Base-by-base conservation (phyloP, 345 rosid species). In the Gossypium thurberi region DNA sequence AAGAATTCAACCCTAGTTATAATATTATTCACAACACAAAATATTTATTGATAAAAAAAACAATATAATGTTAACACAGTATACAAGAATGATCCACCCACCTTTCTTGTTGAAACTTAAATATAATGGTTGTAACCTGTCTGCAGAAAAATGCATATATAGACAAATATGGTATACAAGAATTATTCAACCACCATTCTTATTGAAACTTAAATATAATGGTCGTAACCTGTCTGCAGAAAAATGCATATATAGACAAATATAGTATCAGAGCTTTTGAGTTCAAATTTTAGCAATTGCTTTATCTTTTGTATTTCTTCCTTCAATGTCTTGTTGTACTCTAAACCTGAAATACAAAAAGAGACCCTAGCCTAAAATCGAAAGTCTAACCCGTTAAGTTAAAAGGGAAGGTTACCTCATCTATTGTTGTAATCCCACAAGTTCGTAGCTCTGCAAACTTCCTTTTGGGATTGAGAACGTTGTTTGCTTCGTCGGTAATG, bases 401-500 rank as follows among this genome's bases (percentile, higher is more conserved):
- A 65, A 0, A 2, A 21, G 71, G n/a, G 3, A 2, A 42, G 73
- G 20, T 76, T 48, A 76, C 67, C 79, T 76, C 65, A 70, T 74
- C 69, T 82, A 76, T 47, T 67, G 77, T 61, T 84, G 77, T 23
- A 82, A 74, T 26, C 89, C 89, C 51, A 77, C 25, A 77, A 90
- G 82, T 62, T 74, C 75, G 64, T 77, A 86, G 72, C 73, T 82
- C 74, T 82, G 80, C 57, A 76, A 80, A 33, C 80, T 88, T 55
- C 58, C 84, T 85, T 83, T 78, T 6, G 93, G 92, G 59, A 13
- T 40, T 42, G 66, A 69, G 60, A 94, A 87, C n/a, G 79, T 87
- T 76, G 85, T 33, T 80, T 94, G 98, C 83, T 88, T 94, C 21
- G 87, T 78, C 3, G 91, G 89, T 75, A 91, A 74, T 67, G 82